Conservation (phyloP, 371 early-diverging fungal species). For the Lichtheimia hyalospora region DNA sequence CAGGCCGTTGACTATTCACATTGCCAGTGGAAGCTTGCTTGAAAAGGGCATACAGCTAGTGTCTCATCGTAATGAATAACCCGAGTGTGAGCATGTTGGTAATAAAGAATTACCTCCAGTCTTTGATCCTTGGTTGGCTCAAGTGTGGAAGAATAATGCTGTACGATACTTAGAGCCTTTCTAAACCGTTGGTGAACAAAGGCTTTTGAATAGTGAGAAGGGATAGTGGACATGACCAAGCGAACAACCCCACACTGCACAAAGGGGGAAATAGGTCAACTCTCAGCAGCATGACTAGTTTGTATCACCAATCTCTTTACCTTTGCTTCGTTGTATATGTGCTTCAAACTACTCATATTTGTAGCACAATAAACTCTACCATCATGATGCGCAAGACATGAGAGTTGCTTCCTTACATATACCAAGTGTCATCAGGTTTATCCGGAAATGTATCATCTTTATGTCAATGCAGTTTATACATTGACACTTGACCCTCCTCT, state of each 20-base stretch:
- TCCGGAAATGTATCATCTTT: too few species aligned
- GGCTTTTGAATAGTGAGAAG: slow-evolving; percentile 33
- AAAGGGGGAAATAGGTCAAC: background rate
- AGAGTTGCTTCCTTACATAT: too few species aligned
- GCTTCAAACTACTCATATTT: too few species aligned
- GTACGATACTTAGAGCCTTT: slow-evolving; percentile 42
- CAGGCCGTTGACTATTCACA: slow-evolving; percentile 38
- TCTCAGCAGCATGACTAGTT: background rate
- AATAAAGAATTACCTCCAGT: slow-evolving; percentile 25
- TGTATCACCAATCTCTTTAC: too few species aligned
- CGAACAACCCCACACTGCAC: background rate
- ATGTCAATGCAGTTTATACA: too few species aligned
- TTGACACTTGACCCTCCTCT: too few species aligned
- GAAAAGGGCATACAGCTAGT: slow-evolving; percentile 41
- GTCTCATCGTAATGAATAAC: too few species aligned
- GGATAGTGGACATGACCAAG: slow-evolving; percentile 24
- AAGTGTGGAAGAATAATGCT: slow-evolving; percentile 42
- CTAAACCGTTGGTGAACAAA: slow-evolving; percentile 37
- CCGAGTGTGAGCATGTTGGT: too few species aligned
- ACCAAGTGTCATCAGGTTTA: too few species aligned
- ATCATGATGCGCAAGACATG: too few species aligned
- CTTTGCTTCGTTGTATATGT: too few species aligned
- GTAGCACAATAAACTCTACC: too few species aligned
- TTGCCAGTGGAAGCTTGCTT: slow-evolving; percentile 47
- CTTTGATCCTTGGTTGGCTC: slow-evolving; percentile 51